Percentiles rank a stretch among this genome's conserved stretches.
phyloP scores from a whole-genome alignment of 129 eudicot species.

The Flaveria ramosissima region DNA sequence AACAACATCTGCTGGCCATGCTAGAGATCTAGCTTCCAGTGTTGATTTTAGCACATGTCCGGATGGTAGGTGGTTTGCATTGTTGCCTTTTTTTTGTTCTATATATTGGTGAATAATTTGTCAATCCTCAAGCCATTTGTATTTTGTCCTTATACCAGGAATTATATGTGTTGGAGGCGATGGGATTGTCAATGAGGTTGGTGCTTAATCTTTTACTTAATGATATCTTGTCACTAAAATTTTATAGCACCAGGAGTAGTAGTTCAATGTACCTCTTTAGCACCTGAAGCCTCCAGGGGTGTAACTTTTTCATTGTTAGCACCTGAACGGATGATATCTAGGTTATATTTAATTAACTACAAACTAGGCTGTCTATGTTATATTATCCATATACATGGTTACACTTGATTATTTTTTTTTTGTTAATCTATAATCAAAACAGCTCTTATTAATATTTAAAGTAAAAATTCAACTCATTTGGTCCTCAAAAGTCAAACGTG shows the following conservation, averaged over 20 bases:
- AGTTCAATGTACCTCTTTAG: not conserved
- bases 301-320: no score
- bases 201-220: slow-evolving; percentile 26
- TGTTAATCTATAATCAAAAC: slow-evolving; percentile 15
- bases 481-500: slow-evolving; percentile 14
- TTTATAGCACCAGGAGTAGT: not conserved
- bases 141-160: slow-evolving; percentile 50
- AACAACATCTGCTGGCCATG: slow-evolving; percentile 97
- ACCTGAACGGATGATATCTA: not conserved
- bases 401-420: not conserved
- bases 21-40: slow-evolving; percentile 78
- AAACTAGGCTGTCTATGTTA: slow-evolving; percentile 13
- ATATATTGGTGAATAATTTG: slow-evolving; percentile 8
- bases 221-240: slow-evolving; percentile 3
- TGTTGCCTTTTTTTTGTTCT: not conserved
- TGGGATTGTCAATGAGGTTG: slow-evolving; percentile 96
- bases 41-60: slow-evolving; percentile 96
- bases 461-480: not conserved
- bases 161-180: slow-evolving; percentile 99
- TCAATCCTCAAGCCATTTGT: slow-evolving; percentile 20
- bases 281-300: not conserved
- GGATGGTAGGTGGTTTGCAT: slow-evolving; percentile 59
- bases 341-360: slow-evolving; percentile 1
- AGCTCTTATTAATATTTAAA: not conserved
- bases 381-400: slow-evolving; percentile 14